Evolutionary conservation across 176 grass and related monocot genomes (phyloP), one percentile per base, ranked within the genome.

Genomic region (Juncus effusus): DNA sequence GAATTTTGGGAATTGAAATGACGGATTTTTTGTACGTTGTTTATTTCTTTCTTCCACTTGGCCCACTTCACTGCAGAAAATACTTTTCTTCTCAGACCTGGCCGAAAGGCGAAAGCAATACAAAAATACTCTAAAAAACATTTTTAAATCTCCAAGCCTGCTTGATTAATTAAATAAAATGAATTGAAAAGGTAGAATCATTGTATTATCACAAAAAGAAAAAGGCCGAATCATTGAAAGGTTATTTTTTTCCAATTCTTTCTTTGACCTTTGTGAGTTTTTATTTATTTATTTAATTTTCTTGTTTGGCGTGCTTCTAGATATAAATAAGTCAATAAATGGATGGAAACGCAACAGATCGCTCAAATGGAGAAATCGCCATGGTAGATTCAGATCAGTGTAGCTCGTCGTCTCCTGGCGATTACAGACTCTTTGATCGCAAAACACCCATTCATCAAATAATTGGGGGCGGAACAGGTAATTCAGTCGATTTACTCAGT

Each of bases 401-500:
- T 65, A 79, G 67, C 83, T 90, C 83, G 28, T 81, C 56, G 74
- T 11, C 8, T 16, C 11, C 11, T 52, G 41, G 69, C 39, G 76
- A 51, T 13, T 75, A 41, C 59, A 76, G 65, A 1, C 65, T 90
- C 64, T 85, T 85, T 58, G 52, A 71, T 76, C 76, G 82, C 40
- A 54, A 80, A 56, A 70, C 76, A n/a, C 78, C 94, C 13, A 80
- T 93, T 12, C 85, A 87, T 54, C 85, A 89, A 73, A 93, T 99
- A 44, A 81, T 86, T 63, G 89, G 94, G 49, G 85, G 88, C 28
- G 94, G 89, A 47, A 78, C 82, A 80, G 88, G 94, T 92, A 63
- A 40, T 13, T 16, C 35, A n/a, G 2, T 65, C 19, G 7, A 19
- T 45, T 37, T 3, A 35, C n/a, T 47, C 19, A 28, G 19, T 28